Evolutionary conservation across 2,329 filamentous ascomycete species (phyloP).

Genomic region (Sphaerulina musiva): DNA sequence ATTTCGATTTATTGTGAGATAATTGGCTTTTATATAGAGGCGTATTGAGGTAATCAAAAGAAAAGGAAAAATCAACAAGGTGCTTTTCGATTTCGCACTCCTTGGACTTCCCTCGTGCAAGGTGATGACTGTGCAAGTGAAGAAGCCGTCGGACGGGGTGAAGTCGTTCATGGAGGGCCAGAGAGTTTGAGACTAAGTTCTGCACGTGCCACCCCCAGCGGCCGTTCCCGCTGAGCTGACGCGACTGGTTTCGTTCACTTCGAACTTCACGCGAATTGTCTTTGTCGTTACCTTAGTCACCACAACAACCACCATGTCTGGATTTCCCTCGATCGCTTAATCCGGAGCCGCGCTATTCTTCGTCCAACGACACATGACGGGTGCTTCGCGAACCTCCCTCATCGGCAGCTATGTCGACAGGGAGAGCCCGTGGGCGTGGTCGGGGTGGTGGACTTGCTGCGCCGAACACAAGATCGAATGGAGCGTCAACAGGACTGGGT

Average conservation of each 20-base stretch:
- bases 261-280: slow-evolving; percentile 2
- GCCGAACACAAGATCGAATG: slow-evolving; percentile 4
- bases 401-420: slow-evolving; percentile 22
- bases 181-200: not conserved
- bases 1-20: not conserved
- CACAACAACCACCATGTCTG: slow-evolving; percentile 5
- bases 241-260: not conserved
- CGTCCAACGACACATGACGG: slow-evolving; percentile 19
- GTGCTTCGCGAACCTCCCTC: slow-evolving; percentile 5
- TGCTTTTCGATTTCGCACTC: not conserved
- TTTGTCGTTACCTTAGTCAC: not conserved
- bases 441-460: slow-evolving; percentile 14
- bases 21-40: not conserved
- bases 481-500: slow-evolving; percentile 1
- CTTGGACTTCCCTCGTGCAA: not conserved
- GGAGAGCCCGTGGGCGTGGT: slow-evolving; percentile 18
- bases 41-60: not conserved
- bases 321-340: slow-evolving; percentile 3
- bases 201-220: not conserved
- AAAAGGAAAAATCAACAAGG: not conserved
- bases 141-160: too few relatives aligned
- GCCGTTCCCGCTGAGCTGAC: not conserved
- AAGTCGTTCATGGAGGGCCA: not conserved
- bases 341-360: not conserved
- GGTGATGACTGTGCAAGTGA: too few relatives aligned